phyloP scores from a whole-genome alignment of 768 basidiomycete species.

The Boletus vinaceobasis region DNA sequence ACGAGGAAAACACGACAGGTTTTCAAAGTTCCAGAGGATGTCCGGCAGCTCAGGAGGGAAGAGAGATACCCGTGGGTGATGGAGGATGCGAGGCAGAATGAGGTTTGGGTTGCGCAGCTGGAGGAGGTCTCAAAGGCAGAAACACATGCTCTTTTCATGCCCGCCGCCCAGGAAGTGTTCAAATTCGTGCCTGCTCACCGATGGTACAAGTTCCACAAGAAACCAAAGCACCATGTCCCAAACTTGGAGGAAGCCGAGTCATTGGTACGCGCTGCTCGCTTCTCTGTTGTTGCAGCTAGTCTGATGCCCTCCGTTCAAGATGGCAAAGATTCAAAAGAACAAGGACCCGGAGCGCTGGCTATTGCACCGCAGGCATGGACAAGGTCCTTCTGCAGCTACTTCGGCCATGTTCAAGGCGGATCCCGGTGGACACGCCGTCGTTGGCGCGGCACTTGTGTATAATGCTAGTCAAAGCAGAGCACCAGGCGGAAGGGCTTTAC shows the following conservation, averaged over 20 bases:
- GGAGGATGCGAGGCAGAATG: slow-evolving; percentile 69
- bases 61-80: slow-evolving; percentile 92
- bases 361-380: slow-evolving; percentile 57
- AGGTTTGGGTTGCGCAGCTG: slow-evolving; percentile 79
- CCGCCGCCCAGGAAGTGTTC: slow-evolving; percentile 75
- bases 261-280: slow-evolving; percentile 42
- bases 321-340: slow-evolving; percentile 59
- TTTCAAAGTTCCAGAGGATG: slow-evolving; percentile 74
- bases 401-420: slow-evolving; percentile 69
- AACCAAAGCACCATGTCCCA: slow-evolving; percentile 68
- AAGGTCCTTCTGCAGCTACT: slow-evolving; percentile 58
- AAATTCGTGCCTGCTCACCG: slow-evolving; percentile 84
- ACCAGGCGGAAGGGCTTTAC: slow-evolving; percentile 64
- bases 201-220: slow-evolving; percentile 93
- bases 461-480: slow-evolving; percentile 55
- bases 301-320: slow-evolving; percentile 12
- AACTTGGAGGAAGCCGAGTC: slow-evolving; percentile 66
- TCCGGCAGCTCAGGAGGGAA: slow-evolving; percentile 75
- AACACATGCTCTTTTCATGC: slow-evolving; percentile 82
- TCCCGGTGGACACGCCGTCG: slow-evolving; percentile 43
- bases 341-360: slow-evolving; percentile 73
- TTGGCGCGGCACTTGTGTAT: slow-evolving; percentile 45
- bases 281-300: neutral
- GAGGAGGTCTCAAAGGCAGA: slow-evolving; percentile 71
- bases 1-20: slow-evolving; percentile 83